Evolutionary conservation across 805 yeast genomes (phyloP).

Genomic region (Teunomyces tritomae): DNA sequence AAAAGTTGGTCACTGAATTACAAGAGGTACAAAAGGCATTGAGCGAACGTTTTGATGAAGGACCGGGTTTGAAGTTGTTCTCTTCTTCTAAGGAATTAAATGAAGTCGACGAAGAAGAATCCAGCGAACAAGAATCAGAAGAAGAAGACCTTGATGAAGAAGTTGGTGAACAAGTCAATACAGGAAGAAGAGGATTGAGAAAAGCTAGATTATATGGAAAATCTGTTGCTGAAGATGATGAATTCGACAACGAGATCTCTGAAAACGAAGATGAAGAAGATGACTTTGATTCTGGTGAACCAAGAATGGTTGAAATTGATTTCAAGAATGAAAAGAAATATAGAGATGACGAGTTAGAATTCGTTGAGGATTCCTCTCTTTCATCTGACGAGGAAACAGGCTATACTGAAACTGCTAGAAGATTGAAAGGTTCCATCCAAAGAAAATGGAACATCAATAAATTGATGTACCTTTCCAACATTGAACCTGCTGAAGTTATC

Average conservation of each 20-base stretch:
- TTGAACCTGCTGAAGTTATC: conserved; percentile 71
- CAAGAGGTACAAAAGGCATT: conserved; percentile 67
- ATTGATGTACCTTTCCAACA: conserved; percentile 73
- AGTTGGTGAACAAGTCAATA: conserved; percentile 31
- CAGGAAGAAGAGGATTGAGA: conserved; percentile 69
- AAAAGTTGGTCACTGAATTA: conserved; percentile 74
- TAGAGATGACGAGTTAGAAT: conserved; percentile 37
- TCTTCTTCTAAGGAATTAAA: conserved; percentile 53
- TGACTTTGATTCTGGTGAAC: conserved; percentile 30
- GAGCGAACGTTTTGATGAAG: conserved; percentile 54
- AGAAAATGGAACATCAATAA: conserved; percentile 78
- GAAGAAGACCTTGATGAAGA: conserved; percentile 25
- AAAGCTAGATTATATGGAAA: conserved; percentile 53
- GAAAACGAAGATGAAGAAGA: conserved; percentile 44
- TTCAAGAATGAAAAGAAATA: conserved; percentile 35
- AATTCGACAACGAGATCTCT: conserved; percentile 38
- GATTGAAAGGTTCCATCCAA: conserved; percentile 51
- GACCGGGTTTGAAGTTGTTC: conserved; percentile 75
- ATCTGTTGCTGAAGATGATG: conserved; percentile 47
- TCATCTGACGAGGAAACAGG: conserved; percentile 39
- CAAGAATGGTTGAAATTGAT: conserved; percentile 48
- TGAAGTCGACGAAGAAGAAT: conserved; percentile 38
- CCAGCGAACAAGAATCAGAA: conserved; percentile 30
- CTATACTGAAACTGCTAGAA: conserved; percentile 55
- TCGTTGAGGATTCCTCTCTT: conserved; percentile 48